phyloP scores from a whole-genome alignment of 768 basidiomycete genomes.

The Mycena vulgaris region DNA sequence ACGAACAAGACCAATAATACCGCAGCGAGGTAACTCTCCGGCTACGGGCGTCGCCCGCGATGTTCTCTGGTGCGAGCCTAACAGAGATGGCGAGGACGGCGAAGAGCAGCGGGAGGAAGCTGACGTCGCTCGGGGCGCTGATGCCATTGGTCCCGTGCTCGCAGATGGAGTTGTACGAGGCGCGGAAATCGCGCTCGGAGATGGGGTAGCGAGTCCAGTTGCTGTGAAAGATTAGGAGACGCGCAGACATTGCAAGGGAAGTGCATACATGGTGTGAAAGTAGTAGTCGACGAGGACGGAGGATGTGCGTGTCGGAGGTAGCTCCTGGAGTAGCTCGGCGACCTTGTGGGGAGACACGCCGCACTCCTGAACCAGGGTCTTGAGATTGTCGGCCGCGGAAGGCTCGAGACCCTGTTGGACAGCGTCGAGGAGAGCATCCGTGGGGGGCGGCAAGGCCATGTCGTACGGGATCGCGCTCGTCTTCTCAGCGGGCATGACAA shows the following conservation, averaged over 20 bases:
- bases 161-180: constrained; percentile 76
- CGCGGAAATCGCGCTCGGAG: constrained; percentile 86
- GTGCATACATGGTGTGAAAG: constrained; percentile 78
- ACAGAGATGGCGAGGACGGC: constrained; percentile 92
- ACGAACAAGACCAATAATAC: constrained; percentile 97
- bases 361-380: constrained; percentile 91
- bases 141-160: constrained; percentile 73
- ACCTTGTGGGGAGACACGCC: constrained; percentile 94
- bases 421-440: constrained; percentile 55
- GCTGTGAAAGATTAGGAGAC: constrained; percentile 55
- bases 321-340: constrained; percentile 88
- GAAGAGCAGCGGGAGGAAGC: constrained; percentile 93
- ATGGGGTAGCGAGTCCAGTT: constrained; percentile 97
- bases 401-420: constrained; percentile 64
- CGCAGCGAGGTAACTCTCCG: constrained; percentile 86
- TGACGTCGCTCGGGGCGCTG: constrained; percentile 78
- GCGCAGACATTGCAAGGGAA: constrained; percentile 5
- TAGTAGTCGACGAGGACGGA: constrained; percentile 89
- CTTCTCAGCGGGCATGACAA: constrained; percentile 58
- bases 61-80: constrained; percentile 86
- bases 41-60: constrained; percentile 84
- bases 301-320: constrained; percentile 83
- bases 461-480: not conserved
- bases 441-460: constrained; percentile 36
- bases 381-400: constrained; percentile 85